Conservation (phyloP, 2,329 filamentous ascomycete species). For the Didymella keratinophila region DNA sequence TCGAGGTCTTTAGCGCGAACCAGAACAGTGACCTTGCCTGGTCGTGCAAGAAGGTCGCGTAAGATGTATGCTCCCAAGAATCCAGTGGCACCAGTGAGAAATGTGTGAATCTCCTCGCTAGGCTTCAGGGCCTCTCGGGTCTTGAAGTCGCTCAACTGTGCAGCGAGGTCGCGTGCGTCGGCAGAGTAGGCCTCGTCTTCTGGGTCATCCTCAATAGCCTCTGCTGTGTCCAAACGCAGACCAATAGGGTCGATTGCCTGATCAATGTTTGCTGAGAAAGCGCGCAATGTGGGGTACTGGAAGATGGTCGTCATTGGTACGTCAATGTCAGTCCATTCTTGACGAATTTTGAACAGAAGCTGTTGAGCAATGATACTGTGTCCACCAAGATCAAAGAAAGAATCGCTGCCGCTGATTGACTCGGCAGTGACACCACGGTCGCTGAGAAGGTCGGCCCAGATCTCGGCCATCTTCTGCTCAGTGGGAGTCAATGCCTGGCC, state of each 20-base stretch:
- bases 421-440: conserved; percentile 68
- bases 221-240: conserved; percentile 53
- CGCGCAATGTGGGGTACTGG: conserved; percentile 68
- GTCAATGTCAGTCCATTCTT: conserved; percentile 68
- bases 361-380: conserved; percentile 84
- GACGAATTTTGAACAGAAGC: conserved; percentile 74
- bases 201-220: conserved; percentile 54
- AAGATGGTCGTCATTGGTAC: conserved; percentile 77
- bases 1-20: conserved; percentile 72
- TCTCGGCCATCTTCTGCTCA: conserved; percentile 71
- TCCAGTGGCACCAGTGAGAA: conserved; percentile 89
- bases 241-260: conserved; percentile 58
- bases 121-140: conserved; percentile 52
- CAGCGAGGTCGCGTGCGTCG: conserved; percentile 61
- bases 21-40: conserved; percentile 73
- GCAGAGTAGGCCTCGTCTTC: conserved; percentile 62
- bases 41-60: conserved; percentile 73
- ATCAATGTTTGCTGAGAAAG: conserved; percentile 63
- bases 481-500: conserved; percentile 62
- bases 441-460: conserved; percentile 76
- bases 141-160: conserved; percentile 54
- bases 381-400: conserved; percentile 82
- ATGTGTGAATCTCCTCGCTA: conserved; percentile 65
- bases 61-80: conserved; percentile 87
- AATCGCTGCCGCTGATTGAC: conserved; percentile 68